phyloP scores from a whole-genome alignment of 257 asterid species.

The Lycium barbarum region DNA sequence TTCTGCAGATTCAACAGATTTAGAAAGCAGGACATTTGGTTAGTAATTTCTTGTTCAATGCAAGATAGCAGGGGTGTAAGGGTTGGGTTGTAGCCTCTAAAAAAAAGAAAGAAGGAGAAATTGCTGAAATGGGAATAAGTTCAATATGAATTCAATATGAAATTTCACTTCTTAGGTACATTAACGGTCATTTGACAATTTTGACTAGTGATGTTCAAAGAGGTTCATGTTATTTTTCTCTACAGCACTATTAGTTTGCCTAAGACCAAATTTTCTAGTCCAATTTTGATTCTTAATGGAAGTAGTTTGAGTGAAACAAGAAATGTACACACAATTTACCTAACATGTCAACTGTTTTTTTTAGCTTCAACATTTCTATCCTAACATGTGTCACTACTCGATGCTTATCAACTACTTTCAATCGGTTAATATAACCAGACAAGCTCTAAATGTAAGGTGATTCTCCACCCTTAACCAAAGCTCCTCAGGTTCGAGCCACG shows the following conservation, averaged over 20 bases:
- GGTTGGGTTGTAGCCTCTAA: no score
- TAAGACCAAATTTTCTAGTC: not conserved
- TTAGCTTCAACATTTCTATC: not conserved
- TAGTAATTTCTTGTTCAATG: no score
- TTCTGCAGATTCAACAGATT: slow-evolving; percentile 20
- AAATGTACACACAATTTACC: no score
- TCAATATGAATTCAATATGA: no score
- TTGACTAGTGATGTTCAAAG: not conserved
- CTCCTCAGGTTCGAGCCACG: not conserved
- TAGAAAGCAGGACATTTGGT: not conserved
- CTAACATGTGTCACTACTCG: not conserved
- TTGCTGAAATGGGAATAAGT: not conserved
- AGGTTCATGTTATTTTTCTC: not conserved
- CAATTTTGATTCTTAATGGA: not conserved
- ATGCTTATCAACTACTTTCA: no score
- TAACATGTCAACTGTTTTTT: no score
- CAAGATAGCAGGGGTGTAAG: no score
- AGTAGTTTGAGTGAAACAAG: not conserved
- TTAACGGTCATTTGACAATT: not conserved
- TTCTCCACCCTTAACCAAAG: not conserved
- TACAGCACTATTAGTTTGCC: not conserved
- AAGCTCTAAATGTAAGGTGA: no score
- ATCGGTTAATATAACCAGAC: no score
- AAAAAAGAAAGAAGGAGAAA: no score
- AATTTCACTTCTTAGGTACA: not conserved